These are phyloP conservation scores for Eucalyptus sp. DNA, from an alignment of 345 rosid species.

Conservation along the genomic window DNA sequence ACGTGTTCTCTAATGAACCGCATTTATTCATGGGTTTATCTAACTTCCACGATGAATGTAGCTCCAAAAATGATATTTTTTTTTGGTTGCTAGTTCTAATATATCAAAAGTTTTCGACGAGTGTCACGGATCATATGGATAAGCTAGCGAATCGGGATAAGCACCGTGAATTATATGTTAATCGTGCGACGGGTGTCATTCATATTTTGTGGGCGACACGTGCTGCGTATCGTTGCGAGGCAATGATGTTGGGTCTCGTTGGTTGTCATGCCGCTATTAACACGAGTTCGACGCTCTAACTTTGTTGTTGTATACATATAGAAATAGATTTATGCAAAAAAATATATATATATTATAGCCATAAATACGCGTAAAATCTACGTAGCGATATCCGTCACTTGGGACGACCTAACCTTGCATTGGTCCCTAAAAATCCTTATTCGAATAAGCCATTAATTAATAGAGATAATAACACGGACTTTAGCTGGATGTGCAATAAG, in stretches of 20 bases:
- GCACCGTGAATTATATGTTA: background rate
- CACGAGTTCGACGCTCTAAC: background rate
- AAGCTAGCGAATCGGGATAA: background rate
- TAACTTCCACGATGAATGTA: background rate
- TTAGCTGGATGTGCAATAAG: too few species aligned
- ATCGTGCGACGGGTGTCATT: rapidly evolving
- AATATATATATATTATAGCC: background rate
- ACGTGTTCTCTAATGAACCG: too few species aligned
- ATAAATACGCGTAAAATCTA: background rate
- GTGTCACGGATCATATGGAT: background rate
- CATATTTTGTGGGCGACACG: background rate
- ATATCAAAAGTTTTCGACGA: background rate
- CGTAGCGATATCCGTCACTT: background rate
- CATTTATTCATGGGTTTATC: too few species aligned
- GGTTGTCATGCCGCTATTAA: background rate
- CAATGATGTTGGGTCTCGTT: background rate
- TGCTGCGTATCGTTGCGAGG: background rate
- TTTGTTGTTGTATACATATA: background rate
- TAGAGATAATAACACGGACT: background rate
- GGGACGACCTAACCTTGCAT: background rate
- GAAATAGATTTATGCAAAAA: background rate
- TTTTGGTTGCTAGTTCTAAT: background rate
- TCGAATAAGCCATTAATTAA: too few species aligned
- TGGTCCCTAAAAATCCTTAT: background rate
- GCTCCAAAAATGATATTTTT: background rate